Base-by-base conservation (phyloP, 768 basidiomycete genomes). In the Leccinum barrowsii region DNA sequence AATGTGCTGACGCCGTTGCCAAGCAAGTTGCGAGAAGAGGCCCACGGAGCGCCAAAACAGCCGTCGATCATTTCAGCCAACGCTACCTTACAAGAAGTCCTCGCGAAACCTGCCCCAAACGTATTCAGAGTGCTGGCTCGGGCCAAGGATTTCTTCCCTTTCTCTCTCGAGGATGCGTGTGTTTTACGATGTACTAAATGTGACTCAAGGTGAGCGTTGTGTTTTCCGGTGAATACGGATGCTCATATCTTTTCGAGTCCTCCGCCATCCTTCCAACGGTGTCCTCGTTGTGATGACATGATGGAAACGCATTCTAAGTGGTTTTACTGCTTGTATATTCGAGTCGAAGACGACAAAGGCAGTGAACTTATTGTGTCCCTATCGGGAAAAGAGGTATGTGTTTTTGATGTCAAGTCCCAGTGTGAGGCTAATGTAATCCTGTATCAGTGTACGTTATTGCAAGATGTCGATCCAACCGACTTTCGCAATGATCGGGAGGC, bases 81-180 rank as follows among this genome's bases (percentile, higher is more conserved):
- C 26, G 69, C 63, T 52, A 73, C 73, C 17, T 73, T 83, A 50
- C 65, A 75, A 58, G 74, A 82, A 57, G 66, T 82, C 42, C 62
- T 70, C 7, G 57, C 66, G 13, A 58, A 60, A 26, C 62, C 71
- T 22, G 67, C 66, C 42, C 75, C 80, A 4, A 69, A 68, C 15
- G 74, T 68, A 44, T 81, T 79, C 57, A 75, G 69, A 40, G 67
- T 87, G 22, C 63, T 73, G 10, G 86, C 81, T 6, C 80, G 80
- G 19, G 76, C 80, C 2, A 64, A 82, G 8, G 84, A 85, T 63
- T 87, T 82, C 64, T 79, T 77, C 63, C 88, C 88, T 1, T 72
- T 77, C 32, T 65, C 76, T 28, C 63, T 87, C 28, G 62, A 71
- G 26, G 77, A 85, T 15, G 82, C 78, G 15, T 77, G 80, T 35